Conservation (phyloP, 2,329 filamentous ascomycete genomes). For the Capronia epimyces region DNA sequence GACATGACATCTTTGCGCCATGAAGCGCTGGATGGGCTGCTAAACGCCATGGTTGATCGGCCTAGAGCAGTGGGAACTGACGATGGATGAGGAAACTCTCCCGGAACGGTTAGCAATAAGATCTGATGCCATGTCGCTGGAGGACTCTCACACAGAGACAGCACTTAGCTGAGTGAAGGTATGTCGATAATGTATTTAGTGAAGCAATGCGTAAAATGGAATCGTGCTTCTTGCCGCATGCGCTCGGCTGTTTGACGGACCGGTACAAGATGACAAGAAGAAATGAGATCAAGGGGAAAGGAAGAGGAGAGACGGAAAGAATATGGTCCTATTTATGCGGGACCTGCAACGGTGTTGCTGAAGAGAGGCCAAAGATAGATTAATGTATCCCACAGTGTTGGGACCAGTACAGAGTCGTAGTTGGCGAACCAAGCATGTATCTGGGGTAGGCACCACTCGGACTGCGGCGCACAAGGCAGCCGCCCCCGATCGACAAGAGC, state of each 20-base stretch:
- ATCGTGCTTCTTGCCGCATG: slow-evolving; percentile 4
- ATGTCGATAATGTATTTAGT: slow-evolving; percentile 13
- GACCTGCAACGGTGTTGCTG: not conserved
- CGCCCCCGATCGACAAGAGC: slow-evolving; percentile 13
- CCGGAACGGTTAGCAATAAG: not conserved
- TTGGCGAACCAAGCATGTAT: slow-evolving; percentile 7
- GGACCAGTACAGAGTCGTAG: not conserved
- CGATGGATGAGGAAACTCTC: not conserved
- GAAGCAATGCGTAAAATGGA: slow-evolving; percentile 3
- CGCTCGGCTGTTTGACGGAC: not conserved
- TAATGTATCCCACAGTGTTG: not conserved
- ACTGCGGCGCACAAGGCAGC: slow-evolving; percentile 2
- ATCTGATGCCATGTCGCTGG: not conserved
- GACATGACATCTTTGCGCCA: slow-evolving; percentile 9
- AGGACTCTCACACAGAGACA: slow-evolving; percentile 1
- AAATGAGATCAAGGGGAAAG: too few relatives aligned
- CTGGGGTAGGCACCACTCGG: slow-evolving; percentile 11
- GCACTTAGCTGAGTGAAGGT: slow-evolving; percentile 9
- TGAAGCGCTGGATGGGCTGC: slow-evolving; percentile 7
- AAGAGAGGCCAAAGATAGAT: not conserved
- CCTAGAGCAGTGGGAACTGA: not conserved
- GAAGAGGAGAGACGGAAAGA: slow-evolving; percentile 4
- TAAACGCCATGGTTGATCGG: slow-evolving; percentile 1
- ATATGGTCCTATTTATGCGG: slow-evolving; percentile 9
- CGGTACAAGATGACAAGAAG: not conserved